Percentiles rank a stretch among this genome's conserved stretches.
Evolutionary conservation across 192 early-diverging fungal species (phyloP).

Genomic region (Diversispora epigaea): DNA sequence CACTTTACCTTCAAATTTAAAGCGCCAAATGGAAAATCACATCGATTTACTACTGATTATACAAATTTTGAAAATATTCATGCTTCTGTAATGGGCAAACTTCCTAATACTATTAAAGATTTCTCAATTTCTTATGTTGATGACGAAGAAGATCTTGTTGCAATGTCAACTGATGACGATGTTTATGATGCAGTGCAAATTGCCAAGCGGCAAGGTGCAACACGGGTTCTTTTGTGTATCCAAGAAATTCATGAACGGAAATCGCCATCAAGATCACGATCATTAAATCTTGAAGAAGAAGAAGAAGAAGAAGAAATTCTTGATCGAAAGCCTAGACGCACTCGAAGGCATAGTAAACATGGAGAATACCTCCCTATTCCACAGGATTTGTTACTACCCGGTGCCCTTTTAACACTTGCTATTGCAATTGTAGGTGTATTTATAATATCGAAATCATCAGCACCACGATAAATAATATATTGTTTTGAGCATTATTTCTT

Average conservation of each 20-base stretch:
- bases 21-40: constrained; percentile 66
- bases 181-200: constrained; percentile 81
- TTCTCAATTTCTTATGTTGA: constrained; percentile 79
- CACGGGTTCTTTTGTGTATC: constrained; percentile 72
- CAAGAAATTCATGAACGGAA: constrained; percentile 35
- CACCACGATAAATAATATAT: no score
- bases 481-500: no score
- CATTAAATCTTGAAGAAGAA: neutral
- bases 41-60: constrained; percentile 67
- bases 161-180: constrained; percentile 75
- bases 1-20: constrained; percentile 77
- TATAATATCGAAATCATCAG: constrained; percentile 36
- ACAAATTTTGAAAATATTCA: constrained; percentile 55
- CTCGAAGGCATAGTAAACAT: constrained; percentile 28
- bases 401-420: constrained; percentile 51
- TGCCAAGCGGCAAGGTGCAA: constrained; percentile 73
- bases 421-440: constrained; percentile 57
- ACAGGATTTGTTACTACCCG: constrained; percentile 56
- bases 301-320: constrained; percentile 12
- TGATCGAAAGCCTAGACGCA: neutral
- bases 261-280: neutral
- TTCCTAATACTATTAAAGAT: constrained; percentile 42
- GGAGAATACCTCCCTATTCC: constrained; percentile 36
- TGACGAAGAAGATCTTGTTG: constrained; percentile 87
- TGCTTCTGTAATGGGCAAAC: constrained; percentile 58